A percentile compares a stretch with the other conserved stretches of the same genome.
phyloP scores from a whole-genome alignment of 2,329 filamentous ascomycete species.

The Chaetothyriales sp. region DNA sequence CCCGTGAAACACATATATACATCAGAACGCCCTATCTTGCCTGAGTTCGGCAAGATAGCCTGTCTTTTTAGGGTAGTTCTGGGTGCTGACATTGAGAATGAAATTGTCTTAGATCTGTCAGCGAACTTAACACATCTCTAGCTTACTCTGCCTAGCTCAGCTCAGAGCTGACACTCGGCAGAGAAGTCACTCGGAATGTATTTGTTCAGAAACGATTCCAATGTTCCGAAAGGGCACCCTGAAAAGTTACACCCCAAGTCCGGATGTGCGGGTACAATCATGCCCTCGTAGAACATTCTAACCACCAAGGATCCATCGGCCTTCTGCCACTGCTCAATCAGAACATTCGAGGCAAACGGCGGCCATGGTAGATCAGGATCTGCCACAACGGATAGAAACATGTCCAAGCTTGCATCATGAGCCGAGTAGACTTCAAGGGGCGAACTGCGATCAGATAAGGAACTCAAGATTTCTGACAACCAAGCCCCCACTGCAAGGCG shows the following conservation, averaged over 20 bases:
- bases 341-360: conserved; percentile 1
- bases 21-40: too few species aligned
- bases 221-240: conserved; percentile 1
- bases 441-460: neutral
- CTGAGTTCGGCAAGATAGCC: too few species aligned
- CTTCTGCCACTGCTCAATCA: conserved; percentile 2
- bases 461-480: neutral
- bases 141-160: neutral
- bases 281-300: conserved; percentile 4
- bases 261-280: conserved; percentile 1
- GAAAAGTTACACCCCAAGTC: neutral
- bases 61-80: too few species aligned
- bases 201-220: neutral
- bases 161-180: neutral
- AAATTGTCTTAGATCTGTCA: too few species aligned
- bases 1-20: too few species aligned
- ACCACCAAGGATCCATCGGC: conserved; percentile 1
- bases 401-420: conserved; percentile 3
- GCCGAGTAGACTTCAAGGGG: conserved; percentile 2
- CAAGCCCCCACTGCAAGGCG: conserved; percentile 1
- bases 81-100: too few species aligned
- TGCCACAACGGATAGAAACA: conserved; percentile 2
- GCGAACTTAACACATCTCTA: too few species aligned
- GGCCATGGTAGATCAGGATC: conserved; percentile 3
- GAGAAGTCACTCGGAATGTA: conserved; percentile 2